Conservation (phyloP, 441 rosid genomes). For the Croton laevigatus region DNA sequence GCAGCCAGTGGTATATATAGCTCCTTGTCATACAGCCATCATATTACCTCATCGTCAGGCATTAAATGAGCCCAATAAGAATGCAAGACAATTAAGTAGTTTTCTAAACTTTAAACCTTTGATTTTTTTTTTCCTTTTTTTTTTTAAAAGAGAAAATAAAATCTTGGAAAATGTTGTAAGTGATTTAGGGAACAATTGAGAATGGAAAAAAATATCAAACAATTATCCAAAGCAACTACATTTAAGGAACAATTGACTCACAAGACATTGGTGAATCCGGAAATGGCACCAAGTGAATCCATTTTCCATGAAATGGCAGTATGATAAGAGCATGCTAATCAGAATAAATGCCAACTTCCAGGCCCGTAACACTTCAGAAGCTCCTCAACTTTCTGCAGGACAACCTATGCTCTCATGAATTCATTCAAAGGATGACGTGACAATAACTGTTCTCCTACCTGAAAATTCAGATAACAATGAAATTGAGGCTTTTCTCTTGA, state of each 20-base stretch:
- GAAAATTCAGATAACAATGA: constrained; percentile 15
- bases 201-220: background rate
- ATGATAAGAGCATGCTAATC: constrained; percentile 65
- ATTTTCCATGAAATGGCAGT: constrained; percentile 47
- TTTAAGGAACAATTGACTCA: constrained; percentile 29
- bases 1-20: background rate
- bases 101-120: background rate
- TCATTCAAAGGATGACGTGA: constrained; percentile 95
- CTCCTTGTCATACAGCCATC: background rate
- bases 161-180: background rate
- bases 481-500: constrained; percentile 2
- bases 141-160: background rate
- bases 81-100: background rate
- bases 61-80: background rate
- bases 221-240: constrained; percentile 12
- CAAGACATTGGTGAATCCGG: constrained; percentile 51
- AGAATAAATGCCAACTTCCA: constrained; percentile 56
- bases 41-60: background rate
- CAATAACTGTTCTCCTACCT: constrained; percentile 81
- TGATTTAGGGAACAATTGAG: no score
- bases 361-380: constrained; percentile 92
- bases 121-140: no score
- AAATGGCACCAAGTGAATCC: constrained; percentile 51
- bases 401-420: constrained; percentile 95
- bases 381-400: constrained; percentile 83